Conservation (phyloP, 441 rosid species). For the Gossypium davidsonii region DNA sequence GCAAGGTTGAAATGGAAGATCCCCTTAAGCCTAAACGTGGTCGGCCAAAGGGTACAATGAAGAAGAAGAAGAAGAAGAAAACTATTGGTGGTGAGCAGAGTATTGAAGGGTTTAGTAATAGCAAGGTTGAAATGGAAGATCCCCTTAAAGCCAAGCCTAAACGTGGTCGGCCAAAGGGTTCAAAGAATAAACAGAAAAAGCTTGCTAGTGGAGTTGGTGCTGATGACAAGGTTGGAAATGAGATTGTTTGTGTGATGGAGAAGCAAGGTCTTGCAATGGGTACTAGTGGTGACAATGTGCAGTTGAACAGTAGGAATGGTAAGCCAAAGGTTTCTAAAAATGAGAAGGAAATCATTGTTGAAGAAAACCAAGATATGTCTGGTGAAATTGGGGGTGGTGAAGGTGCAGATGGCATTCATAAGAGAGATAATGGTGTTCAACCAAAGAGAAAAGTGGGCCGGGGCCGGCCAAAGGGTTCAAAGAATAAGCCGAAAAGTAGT, state of each 20-base stretch:
- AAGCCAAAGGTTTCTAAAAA: conserved; percentile 11
- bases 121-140: not conserved
- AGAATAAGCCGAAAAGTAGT: conserved; percentile 9
- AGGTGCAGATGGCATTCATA: not conserved
- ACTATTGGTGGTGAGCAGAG: not conserved
- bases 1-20: too few species aligned
- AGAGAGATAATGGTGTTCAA: not conserved
- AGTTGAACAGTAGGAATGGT: not conserved
- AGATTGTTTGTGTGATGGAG: not conserved
- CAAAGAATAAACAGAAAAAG: not conserved
- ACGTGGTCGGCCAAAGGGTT: conserved; percentile 24
- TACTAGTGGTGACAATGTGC: not conserved
- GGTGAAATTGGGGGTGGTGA: not conserved
- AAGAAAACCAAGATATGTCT: conserved; percentile 5
- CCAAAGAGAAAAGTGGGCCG: conserved; percentile 7
- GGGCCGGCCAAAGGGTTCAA: conserved; percentile 16
- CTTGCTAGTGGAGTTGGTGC: not conserved
- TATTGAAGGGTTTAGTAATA: conserved; percentile 2
- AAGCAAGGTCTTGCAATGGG: not conserved
- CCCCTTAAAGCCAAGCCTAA: not conserved
- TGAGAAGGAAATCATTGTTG: not conserved
- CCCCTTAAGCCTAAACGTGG: too few species aligned
- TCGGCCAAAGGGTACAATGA: too few species aligned
- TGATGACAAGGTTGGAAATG: not conserved
- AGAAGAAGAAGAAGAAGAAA: conserved; percentile 14